A percentile compares a stretch with the other conserved stretches of the same genome.
Conservation (phyloP, 495 filamentous ascomycete species). For the Parathielavia hyrcaniae region DNA sequence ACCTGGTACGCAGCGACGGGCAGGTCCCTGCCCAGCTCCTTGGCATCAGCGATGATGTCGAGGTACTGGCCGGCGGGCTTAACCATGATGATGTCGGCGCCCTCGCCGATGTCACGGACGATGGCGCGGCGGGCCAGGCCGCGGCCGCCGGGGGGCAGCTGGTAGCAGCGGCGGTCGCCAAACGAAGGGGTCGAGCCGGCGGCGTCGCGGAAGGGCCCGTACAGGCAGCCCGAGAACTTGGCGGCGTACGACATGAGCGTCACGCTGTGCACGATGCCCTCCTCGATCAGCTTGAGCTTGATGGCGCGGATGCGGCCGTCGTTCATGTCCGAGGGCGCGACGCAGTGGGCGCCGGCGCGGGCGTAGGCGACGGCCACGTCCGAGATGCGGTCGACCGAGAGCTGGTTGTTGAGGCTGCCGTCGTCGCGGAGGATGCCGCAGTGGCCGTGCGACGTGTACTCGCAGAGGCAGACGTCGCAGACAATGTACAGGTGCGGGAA, state of each 20-base stretch:
- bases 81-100: conserved; percentile 98
- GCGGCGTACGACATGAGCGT: conserved; percentile 96
- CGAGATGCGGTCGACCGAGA: conserved; percentile 87
- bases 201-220: conserved; percentile 95
- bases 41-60: conserved; percentile 94
- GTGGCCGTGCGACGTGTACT: conserved; percentile 98
- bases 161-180: conserved; percentile 93
- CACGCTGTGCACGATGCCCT: conserved; percentile 78
- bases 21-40: conserved; percentile 82
- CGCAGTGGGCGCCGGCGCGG: conserved; percentile 87
- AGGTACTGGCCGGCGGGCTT: conserved; percentile 92
- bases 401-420: conserved; percentile 81
- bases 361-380: conserved; percentile 93
- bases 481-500: conserved; percentile 88
- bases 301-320: conserved; percentile 94
- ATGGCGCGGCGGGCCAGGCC: conserved; percentile 94
- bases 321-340: conserved; percentile 98
- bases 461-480: conserved; percentile 92
- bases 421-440: conserved; percentile 93
- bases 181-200: conserved; percentile 89
- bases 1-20: conserved; percentile 95
- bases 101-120: conserved; percentile 79
- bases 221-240: conserved; percentile 93
- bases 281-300: conserved; percentile 90
- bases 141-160: conserved; percentile 83